phyloP scores from a whole-genome alignment of 176 grass and related monocot genomes.

The Saccharum officinarum region DNA sequence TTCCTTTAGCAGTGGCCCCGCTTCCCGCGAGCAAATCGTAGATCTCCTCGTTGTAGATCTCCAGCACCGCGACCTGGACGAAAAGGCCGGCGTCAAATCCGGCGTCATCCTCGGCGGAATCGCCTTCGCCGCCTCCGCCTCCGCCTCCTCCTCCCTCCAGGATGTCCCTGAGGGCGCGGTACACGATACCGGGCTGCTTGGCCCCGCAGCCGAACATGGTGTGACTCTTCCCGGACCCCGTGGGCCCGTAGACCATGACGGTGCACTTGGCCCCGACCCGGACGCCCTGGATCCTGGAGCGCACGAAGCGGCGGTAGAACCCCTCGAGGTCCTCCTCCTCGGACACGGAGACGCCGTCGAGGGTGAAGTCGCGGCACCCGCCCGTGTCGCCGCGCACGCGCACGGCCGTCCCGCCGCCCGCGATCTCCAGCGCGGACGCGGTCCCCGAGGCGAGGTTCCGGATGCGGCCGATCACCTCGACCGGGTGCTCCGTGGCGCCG shows the following conservation, averaged over 20 bases:
- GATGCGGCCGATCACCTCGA: constrained; percentile 86
- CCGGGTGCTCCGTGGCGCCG: constrained; percentile 74
- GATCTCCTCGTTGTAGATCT: constrained; percentile 95
- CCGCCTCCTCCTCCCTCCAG: constrained; percentile 25
- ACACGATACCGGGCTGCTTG: constrained; percentile 82
- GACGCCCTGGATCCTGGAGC: constrained; percentile 63
- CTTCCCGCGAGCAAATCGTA: constrained; percentile 71
- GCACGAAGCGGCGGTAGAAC: constrained; percentile 81
- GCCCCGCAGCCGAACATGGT: constrained; percentile 80
- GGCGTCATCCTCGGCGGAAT: constrained; percentile 26
- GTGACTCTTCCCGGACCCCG: constrained; percentile 76
- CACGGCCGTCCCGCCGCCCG: constrained; percentile 44
- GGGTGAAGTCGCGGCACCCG: constrained; percentile 83
- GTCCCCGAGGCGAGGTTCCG: constrained; percentile 48
- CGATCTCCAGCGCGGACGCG: constrained; percentile 56
- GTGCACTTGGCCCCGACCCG: constrained; percentile 87
- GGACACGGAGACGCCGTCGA: constrained; percentile 80
- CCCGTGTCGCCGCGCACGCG: constrained; percentile 67
- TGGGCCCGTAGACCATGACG: constrained; percentile 93
- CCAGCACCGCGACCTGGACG: constrained; percentile 69
- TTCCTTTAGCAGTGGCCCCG: constrained; percentile 47
- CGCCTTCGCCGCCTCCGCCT: neutral
- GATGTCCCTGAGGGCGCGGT: constrained; percentile 81
- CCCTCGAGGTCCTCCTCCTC: constrained; percentile 69
- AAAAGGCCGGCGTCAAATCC: constrained; percentile 56